Percentiles rank a stretch among this genome's conserved stretches.
Evolutionary conservation across 768 basidiomycete genomes (phyloP).

Genomic region (Trichaptum fuscoviolaceum): DNA sequence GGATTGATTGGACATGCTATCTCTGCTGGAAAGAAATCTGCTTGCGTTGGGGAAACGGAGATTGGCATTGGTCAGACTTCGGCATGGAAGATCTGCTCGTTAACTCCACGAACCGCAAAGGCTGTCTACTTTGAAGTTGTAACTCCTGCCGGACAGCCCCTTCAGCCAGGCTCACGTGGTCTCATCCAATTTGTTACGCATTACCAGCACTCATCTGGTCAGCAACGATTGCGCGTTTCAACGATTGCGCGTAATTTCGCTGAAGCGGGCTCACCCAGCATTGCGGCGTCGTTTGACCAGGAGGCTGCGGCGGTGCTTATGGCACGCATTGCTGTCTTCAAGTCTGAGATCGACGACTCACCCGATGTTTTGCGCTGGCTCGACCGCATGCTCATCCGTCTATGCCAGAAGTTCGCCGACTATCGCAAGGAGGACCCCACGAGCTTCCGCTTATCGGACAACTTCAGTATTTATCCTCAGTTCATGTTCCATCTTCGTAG

Average conservation of each 20-base stretch:
- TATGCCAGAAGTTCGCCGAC: constrained; percentile 99
- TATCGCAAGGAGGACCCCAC: constrained; percentile 97
- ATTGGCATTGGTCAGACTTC: constrained; percentile 99
- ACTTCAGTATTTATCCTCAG: constrained; percentile 98
- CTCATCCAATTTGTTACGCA: constrained; percentile 98
- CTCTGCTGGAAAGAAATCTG: constrained; percentile 94
- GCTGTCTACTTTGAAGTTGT: constrained; percentile 99
- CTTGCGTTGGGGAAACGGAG: constrained; percentile 96
- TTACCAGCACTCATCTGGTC: constrained; percentile 96
- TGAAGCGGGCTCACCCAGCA: constrained; percentile 91
- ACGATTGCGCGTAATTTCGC: constrained; percentile 97
- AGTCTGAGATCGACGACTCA: constrained; percentile 97
- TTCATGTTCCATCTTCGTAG: constrained; percentile 99
- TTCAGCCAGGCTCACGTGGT: constrained; percentile 85
- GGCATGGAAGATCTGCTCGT: constrained; percentile 93
- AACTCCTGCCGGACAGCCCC: constrained; percentile 90
- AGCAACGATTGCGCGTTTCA: constrained; percentile 92
- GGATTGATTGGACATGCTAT: constrained; percentile 97
- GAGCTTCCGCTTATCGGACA: constrained; percentile 88
- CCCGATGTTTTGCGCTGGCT: constrained; percentile 97
- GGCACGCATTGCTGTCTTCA: constrained; percentile 98
- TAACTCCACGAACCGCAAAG: constrained; percentile 81
- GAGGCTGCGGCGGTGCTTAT: constrained; percentile 97
- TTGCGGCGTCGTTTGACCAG: constrained; percentile 94
- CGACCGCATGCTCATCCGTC: constrained; percentile 95